Base-by-base conservation (phyloP, 1,284 basidiomycete genomes). In the Psilocybe mexicana region DNA sequence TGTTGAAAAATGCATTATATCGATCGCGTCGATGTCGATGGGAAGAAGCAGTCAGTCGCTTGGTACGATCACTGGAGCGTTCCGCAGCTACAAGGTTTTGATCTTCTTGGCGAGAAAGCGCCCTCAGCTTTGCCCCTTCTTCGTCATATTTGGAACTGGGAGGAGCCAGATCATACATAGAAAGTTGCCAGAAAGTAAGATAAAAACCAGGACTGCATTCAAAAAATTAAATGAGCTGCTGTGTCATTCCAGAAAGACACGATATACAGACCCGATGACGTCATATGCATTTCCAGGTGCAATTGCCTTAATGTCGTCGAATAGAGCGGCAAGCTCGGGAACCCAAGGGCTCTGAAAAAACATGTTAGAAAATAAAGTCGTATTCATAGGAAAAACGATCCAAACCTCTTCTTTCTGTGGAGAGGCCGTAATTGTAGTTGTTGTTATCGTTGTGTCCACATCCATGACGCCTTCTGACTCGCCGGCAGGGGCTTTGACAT, bases 151-250 rank as follows among this genome's bases (percentile, higher is more conserved):
- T 83, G 6, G 80, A 65, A 6, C 77, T 76, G 0, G 91, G 93
- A 28, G 91, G 88, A 0, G 84, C 76, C 44, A 98, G 81, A 71
- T 98, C 96, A 65, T 93, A 92, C 26, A 90, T 89, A 0, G 92
- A 90, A 54, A 98, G 72, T 70, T 96, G 94, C 96, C 96, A 98
- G 75, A 97, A 98, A 0, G 94, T 94, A 43, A 93, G 76, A 65
- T 94, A 96, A 75, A 98, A 98, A 1, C 87, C 90, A 35, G 92
- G 87, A 4, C 94, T 95, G 40, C 43, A 58, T 60, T 54, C 36
- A 50, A 30, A 43, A 38, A 44, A n/a, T 11, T 51, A 43, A 45
- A 54, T 14, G 40, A 24, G n/a, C n/a, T 23, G 43, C 24, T 28
- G 7, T 25, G 35, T 23, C 1, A 40, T 6, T 11, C 38, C 6